Evolutionary conservation across 306 rosid genomes (phyloP), one percentile per base, ranked within the genome.

Genomic region (Boehmeria nivea): DNA sequence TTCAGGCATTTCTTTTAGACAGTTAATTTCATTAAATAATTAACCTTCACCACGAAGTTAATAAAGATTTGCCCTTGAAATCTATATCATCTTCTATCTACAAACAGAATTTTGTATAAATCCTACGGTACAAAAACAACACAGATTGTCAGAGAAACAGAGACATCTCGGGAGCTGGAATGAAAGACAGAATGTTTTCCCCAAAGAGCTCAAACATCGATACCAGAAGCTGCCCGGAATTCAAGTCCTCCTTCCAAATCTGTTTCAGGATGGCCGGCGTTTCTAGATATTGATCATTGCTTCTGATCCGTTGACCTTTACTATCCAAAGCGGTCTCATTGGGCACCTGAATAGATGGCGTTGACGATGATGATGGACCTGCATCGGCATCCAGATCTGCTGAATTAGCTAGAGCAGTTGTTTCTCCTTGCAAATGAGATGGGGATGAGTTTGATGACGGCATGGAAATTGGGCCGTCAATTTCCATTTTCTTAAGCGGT

Each of bases 191-290:
- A 61, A 81, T 78, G 67, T 42, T 75, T 72, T 86, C 95, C 46
- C 91, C 95, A 50, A 86, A 81, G 57, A 76, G 57, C 68, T 83
- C 86, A 57, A 66, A 71, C 67, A 78, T 59, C 14, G 78, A 69
- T 6, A 59, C 68, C 58, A 76, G 67, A 57, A 65, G 61, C 6
- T 81, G 74, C 54, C 86, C 88, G 59, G 91, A 86, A 64, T 81
- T 66, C 54, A 86, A 84, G 59, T 83, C 91, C 14, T 81, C 81
- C 67, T 74, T 86, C 88, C 91, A 86, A 54, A 86, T 68, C 66
- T 81, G 95, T 24, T 63, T n/a, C 18, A 86, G 91, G 49, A 72
- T 47, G 61, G 95, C 75, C n/a, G 77, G 69, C 52, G 59, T 66
- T 36, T 73, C 68, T 8, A 53, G 52, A 43, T 78, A 34, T 43